phyloP scores from a whole-genome alignment of 2,329 filamentous ascomycete genomes.

The Fonsecaea monophora region DNA sequence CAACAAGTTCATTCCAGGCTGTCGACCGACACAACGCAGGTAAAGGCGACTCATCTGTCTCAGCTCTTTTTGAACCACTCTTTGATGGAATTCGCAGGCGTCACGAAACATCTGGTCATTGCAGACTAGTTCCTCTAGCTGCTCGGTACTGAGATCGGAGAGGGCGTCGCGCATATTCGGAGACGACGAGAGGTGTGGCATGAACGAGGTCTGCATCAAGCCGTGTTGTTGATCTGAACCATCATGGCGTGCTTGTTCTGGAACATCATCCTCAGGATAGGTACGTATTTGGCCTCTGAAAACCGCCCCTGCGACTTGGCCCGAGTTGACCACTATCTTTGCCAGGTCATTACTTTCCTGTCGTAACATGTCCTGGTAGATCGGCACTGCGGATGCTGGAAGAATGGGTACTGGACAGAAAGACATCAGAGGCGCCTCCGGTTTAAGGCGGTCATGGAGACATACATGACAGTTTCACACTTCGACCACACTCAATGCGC shows the following conservation, averaged over 20 bases:
- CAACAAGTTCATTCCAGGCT: not conserved
- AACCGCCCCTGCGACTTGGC: slow-evolving; percentile 12
- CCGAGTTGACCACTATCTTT: not conserved
- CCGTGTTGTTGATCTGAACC: not conserved
- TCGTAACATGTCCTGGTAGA: slow-evolving; percentile 22
- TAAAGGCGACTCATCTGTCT: not conserved
- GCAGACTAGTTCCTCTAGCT: slow-evolving; percentile 1
- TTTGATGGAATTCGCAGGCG: not conserved
- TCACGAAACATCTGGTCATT: not conserved
- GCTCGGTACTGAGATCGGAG: not conserved
- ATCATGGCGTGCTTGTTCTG: not conserved
- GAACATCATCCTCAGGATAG: slow-evolving; percentile 3
- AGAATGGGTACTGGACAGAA: slow-evolving; percentile 21
- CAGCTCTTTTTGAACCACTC: not conserved
- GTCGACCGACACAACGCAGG: slow-evolving; percentile 7
- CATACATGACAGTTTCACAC: slow-evolving; percentile 16
- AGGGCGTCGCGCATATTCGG: not conserved
- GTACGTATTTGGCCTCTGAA: slow-evolving; percentile 13
- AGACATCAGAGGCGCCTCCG: slow-evolving; percentile 3
- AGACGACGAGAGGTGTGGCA: not conserved
- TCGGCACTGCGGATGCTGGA: slow-evolving; percentile 15
- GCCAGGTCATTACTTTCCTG: slow-evolving; percentile 6
- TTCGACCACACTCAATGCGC: not conserved
- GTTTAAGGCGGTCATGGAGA: not conserved
- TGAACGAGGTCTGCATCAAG: not conserved